Conservation (phyloP, 129 eudicot species). For the Flaveria robusta region DNA sequence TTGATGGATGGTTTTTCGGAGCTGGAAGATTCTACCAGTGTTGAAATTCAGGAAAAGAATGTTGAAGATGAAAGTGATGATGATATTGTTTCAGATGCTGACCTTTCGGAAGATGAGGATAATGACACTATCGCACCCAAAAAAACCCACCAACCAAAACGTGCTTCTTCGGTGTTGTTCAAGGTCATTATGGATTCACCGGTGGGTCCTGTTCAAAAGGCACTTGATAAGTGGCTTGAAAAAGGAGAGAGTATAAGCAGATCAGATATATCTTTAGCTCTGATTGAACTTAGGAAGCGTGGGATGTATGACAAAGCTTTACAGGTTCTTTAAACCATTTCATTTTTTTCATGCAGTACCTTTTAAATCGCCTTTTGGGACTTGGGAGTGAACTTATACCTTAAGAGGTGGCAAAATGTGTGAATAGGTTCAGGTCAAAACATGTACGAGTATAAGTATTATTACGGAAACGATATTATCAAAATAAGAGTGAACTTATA, state of each 20-base stretch:
- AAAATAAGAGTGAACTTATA: not conserved
- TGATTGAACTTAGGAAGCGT: conserved; percentile 47
- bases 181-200: conserved; percentile 47
- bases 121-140: conserved; percentile 23
- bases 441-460: not conserved
- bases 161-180: conserved; percentile 26
- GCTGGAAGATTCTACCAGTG: conserved; percentile 44
- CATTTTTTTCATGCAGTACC: not conserved
- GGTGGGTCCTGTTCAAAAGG: conserved; percentile 32
- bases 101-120: conserved; percentile 45
- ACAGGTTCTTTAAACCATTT: conserved; percentile 50
- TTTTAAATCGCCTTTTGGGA: not conserved
- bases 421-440: not conserved
- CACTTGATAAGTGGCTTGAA: conserved; percentile 61
- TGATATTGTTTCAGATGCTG: conserved; percentile 41
- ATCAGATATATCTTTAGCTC: conserved; percentile 30
- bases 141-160: conserved; percentile 12
- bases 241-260: conserved; percentile 51
- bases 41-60: conserved; percentile 15
- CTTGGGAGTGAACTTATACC: not conserved
- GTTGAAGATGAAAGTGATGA: conserved; percentile 37
- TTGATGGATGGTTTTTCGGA: conserved; percentile 80
- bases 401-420: not conserved
- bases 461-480: not conserved
- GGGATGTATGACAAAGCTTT: conserved; percentile 60